Percentiles rank a stretch among this genome's conserved stretches.
Conservation (phyloP, 306 rosid genomes). For the Quercus wislizeni region DNA sequence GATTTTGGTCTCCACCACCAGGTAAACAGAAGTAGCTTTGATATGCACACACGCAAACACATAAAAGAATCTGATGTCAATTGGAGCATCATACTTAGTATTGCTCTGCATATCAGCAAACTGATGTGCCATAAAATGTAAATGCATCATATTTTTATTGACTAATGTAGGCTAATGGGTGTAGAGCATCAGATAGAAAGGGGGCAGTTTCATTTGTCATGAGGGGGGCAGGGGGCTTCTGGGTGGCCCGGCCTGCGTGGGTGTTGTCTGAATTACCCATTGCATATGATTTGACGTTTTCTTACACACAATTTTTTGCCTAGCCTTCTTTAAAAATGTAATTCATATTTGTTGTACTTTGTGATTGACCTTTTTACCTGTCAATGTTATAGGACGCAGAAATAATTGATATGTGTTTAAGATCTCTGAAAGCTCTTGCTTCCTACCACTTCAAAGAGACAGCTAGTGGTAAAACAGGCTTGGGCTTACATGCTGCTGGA, state of each 20-base stretch:
- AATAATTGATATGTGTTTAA: conserved; percentile 77
- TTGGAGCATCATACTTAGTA: background rate
- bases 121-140: background rate
- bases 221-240: background rate
- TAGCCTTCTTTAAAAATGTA: background rate
- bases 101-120: background rate
- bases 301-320: conserved; percentile 2
- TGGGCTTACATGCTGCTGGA: conserved; percentile 65
- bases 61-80: background rate
- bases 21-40: conserved; percentile 37
- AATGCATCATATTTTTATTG: background rate
- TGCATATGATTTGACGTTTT: background rate
- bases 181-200: background rate
- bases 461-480: conserved; percentile 59
- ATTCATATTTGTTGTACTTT: background rate
- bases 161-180: background rate
- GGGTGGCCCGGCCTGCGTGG: background rate
- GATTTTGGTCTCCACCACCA: conserved; percentile 90
- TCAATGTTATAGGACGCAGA: conserved; percentile 64
- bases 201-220: background rate
- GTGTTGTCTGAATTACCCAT: background rate
- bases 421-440: conserved; percentile 87
- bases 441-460: conserved; percentile 77
- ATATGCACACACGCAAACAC: too few species aligned
- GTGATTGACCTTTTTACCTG: conserved; percentile 17